Evolutionary conservation across 1,284 basidiomycete species (phyloP).

Genomic region (Irpex rosettiformis): DNA sequence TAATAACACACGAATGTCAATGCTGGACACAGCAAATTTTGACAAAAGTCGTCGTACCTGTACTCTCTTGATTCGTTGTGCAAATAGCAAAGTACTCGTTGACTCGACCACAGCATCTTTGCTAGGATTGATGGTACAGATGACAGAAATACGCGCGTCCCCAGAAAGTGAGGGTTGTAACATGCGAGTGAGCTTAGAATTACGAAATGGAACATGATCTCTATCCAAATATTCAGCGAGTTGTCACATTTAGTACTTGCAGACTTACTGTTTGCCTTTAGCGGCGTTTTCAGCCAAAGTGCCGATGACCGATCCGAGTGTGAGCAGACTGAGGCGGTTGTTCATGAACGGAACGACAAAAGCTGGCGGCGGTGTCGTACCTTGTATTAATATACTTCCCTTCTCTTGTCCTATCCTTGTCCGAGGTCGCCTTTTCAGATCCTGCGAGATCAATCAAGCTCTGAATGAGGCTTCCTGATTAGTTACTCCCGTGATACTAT

Average conservation of each 20-base stretch:
- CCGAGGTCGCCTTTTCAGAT: constrained; percentile 92
- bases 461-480: constrained; percentile 32
- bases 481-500: neutral
- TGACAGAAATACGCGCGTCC: constrained; percentile 93
- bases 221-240: constrained; percentile 30
- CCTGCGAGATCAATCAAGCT: constrained; percentile 96
- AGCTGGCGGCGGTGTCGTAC: constrained; percentile 30
- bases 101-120: constrained; percentile 72
- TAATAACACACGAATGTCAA: constrained; percentile 25
- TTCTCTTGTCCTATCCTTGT: constrained; percentile 88
- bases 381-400: constrained; percentile 93
- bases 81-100: constrained; percentile 85
- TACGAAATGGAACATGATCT: constrained; percentile 92
- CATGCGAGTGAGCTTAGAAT: constrained; percentile 92
- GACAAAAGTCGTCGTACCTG: constrained; percentile 40
- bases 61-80: constrained; percentile 83
- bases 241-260: neutral
- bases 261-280: constrained; percentile 63
- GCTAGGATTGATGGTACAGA: constrained; percentile 93
- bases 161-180: constrained; percentile 94
- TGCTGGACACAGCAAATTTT: too few species aligned
- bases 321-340: constrained; percentile 63
- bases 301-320: constrained; percentile 85
- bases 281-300: constrained; percentile 85
- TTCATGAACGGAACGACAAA: neutral